Conservation (phyloP, 192 early-diverging fungal genomes). For the Rhizophagus prolifer region DNA sequence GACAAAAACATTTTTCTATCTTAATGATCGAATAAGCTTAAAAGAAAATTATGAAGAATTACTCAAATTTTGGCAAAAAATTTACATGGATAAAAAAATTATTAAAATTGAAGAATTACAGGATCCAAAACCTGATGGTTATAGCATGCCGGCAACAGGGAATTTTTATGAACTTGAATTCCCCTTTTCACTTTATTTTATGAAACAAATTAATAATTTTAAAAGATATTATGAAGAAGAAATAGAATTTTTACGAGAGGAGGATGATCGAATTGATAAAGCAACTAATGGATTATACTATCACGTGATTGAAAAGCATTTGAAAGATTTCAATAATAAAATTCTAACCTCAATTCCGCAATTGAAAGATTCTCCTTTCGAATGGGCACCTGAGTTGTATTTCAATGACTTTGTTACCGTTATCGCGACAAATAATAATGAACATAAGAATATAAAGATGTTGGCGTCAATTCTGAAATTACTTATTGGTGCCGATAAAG, state of each 20-base stretch:
- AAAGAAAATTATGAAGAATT: background rate
- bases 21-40: background rate
- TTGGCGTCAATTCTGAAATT: background rate
- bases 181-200: slow-evolving; percentile 29
- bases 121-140: slow-evolving; percentile 23
- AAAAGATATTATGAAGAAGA: slow-evolving; percentile 18
- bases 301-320: background rate
- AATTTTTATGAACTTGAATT: background rate
- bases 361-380: background rate
- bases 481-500: background rate
- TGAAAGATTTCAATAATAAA: background rate
- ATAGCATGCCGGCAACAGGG: background rate
- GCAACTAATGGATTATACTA: slow-evolving; percentile 4
- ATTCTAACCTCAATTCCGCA: background rate
- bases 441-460: background rate
- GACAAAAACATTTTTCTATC: background rate
- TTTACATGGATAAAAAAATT: slow-evolving; percentile 12
- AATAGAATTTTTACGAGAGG: background rate
- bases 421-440: background rate
- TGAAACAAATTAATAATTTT: slow-evolving; percentile 24
- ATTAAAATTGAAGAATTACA: slow-evolving; percentile 14
- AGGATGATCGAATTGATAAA: slow-evolving; percentile 13
- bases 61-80: slow-evolving; percentile 8
- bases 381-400: slow-evolving; percentile 3
- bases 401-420: slow-evolving; percentile 24